Evolutionary conservation across 257 asterid genomes (phyloP), one percentile per base, ranked within the genome.

Genomic region (Solanum paucissectum): DNA sequence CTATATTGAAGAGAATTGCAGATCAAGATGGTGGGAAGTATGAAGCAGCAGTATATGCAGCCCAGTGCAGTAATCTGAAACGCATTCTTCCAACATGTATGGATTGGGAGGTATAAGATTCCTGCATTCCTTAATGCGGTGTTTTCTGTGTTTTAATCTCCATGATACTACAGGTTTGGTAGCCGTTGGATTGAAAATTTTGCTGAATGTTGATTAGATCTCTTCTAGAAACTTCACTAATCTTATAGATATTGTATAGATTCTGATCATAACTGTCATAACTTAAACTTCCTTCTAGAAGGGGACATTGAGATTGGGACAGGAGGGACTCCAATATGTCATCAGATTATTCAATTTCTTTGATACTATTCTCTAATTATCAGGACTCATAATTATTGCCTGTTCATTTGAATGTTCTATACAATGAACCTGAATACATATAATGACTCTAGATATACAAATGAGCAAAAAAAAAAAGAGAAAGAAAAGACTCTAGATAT

Each of bases 41-140:
- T 88, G 99, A 97, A 90, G 87, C 94, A 84, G 99, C 99, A 86
- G 94, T 96, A 37, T 96, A 96, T 92, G 99, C 99, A 83, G 93
- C 90, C 75, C 98, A 95, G 86, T 95, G 98, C 90, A 94, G 99
- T 94, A 97, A 97, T 93, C 88, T 95, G 91, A 95, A 92, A 92
- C 98, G 98, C 90, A 90, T 96, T 87, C 95, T 97, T 92, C 97
- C 99, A 58, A 95, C 96, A 90, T 97, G 99, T 92, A 91, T 95
- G 38, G 98, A 97, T 89, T 97, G 99, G 99, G 99, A 97, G 98
- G 99, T 97, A 92, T 72, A 88, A 90, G 62, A 40, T 73, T 32
- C 69, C 60, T 49, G 68, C 72, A 81, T 81, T 81, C 34, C 29
- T 29, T 29, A 46, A 81, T 46, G 27, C 2, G 12, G 85, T 46